A percentile compares a stretch with the other conserved stretches of the same genome.
phyloP scores from a whole-genome alignment of 2,329 filamentous ascomycete genomes.

The Phialemoniopsis sp. region DNA sequence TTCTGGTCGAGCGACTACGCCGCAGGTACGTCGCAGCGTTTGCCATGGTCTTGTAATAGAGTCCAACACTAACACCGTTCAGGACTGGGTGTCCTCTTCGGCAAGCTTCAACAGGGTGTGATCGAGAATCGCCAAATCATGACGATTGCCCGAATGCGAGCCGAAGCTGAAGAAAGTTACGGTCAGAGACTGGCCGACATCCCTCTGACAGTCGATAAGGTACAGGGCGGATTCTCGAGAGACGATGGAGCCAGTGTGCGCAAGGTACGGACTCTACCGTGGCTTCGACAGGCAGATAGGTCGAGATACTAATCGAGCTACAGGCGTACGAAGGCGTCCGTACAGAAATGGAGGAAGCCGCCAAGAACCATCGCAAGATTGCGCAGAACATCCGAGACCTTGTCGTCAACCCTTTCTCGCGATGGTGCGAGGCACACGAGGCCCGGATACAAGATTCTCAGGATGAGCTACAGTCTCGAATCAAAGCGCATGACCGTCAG shows the following conservation, averaged over 20 bases:
- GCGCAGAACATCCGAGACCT: slow-evolving; percentile 94
- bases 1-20: slow-evolving; percentile 99
- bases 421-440: slow-evolving; percentile 96
- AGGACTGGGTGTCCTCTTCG: slow-evolving; percentile 89
- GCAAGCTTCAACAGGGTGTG: slow-evolving; percentile 94
- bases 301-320: not conserved
- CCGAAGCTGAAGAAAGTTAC: slow-evolving; percentile 91
- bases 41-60: not conserved
- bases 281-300: not conserved
- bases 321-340: slow-evolving; percentile 94
- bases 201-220: slow-evolving; percentile 73
- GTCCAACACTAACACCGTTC: slow-evolving; percentile 5
- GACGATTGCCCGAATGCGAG: slow-evolving; percentile 87
- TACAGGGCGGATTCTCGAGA: slow-evolving; percentile 77
- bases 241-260: slow-evolving; percentile 95
- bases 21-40: slow-evolving; percentile 57
- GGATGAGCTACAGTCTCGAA: slow-evolving; percentile 84
- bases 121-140: slow-evolving; percentile 93
- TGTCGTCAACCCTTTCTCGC: slow-evolving; percentile 87
- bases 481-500: slow-evolving; percentile 92
- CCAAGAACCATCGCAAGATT: slow-evolving; percentile 90
- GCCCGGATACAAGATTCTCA: slow-evolving; percentile 88
- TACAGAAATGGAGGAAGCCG: slow-evolving; percentile 85
- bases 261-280: slow-evolving; percentile 62
- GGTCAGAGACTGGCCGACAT: slow-evolving; percentile 79